Base-by-base conservation (phyloP, 192 early-diverging fungal species). In the Podila epicladia region DNA sequence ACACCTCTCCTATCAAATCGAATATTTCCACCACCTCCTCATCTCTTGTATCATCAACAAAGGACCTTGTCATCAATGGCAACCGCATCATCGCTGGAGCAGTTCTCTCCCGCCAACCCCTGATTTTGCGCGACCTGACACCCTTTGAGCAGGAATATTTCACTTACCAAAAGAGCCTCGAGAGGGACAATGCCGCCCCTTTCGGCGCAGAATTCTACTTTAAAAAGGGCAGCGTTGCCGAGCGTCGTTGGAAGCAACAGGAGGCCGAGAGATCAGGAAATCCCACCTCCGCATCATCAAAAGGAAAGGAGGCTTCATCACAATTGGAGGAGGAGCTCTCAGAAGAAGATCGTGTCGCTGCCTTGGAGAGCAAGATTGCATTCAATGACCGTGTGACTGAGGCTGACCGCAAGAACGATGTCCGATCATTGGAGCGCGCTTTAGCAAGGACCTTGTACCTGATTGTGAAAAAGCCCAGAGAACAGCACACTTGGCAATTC, bases 391-490 rank as follows among this genome's bases (percentile, higher is more conserved):
- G 92, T 33, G 69, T 85, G 35, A 94, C 92, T 8, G 82, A 88
- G 64, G 91, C 90, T 1, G 94, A 97, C 75, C 79, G 71, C 29
- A 80, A 61, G 19, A 86, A 91, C 24, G 93, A 95, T 71, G 58
- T 89, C 17, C 89, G 83, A 79, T 91, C 87, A n/a, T 76, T 96
- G 71, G 92, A 97, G 85, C 87, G 96, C 69, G 87, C 84, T 41
- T 87, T 95, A 69, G 85, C 92, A 62, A 65, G 91, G 74, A 94
- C 93, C 20, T 82, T 97, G 72, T 97, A 94, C 85, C 74, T 97
- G 57, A 85, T 96, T 63, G 93, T 96, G 22, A 93, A 92, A 75
- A 88, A 88, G 67, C 84, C 82, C 28, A 65, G 85, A 60, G 83
- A 84, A 1, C 66, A 90, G 26, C 79, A 89, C 50, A 64, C 74